A percentile compares a stretch with the other conserved stretches of the same genome.
These are phyloP conservation scores for Pestalotiopsis sp. DNA, from an alignment of 2,329 filamentous ascomycete genomes.

Conservation along the genomic window DNA sequence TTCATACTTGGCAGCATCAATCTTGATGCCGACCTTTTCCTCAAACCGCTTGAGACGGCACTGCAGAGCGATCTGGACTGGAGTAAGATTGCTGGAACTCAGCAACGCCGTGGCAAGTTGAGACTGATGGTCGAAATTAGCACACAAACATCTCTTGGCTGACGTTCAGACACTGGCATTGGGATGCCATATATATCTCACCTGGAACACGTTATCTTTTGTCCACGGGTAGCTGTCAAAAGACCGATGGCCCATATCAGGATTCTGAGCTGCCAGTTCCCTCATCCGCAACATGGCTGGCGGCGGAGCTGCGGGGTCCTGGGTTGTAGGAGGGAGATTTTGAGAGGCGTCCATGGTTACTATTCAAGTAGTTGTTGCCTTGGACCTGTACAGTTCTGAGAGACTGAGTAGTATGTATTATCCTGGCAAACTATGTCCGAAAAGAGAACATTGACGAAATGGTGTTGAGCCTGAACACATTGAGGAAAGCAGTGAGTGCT, in stretches of 20 bases:
- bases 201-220: conserved; percentile 17
- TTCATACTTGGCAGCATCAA: conserved; percentile 12
- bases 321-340: background rate
- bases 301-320: background rate
- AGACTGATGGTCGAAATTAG: background rate
- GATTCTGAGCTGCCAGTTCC: conserved; percentile 28
- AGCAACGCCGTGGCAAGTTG: conserved; percentile 14
- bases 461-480: background rate
- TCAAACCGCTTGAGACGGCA: conserved; percentile 16
- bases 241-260: conserved; percentile 15
- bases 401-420: too few species aligned
- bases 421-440: too few species aligned
- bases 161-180: background rate
- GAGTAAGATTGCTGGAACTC: background rate
- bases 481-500: background rate
- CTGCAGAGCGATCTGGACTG: conserved; percentile 10
- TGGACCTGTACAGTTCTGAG: background rate
- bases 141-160: background rate
- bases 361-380: background rate
- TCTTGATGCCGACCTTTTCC: conserved; percentile 15
- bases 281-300: conserved; percentile 24
- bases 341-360: conserved; percentile 8
- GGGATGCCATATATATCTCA: background rate
- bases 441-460: background rate
- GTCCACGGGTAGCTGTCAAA: conserved; percentile 19